Percentiles rank a stretch among this genome's conserved stretches.
Conservation (phyloP, 2,329 filamentous ascomycete species). For the Pseudocercospora fuligena region DNA sequence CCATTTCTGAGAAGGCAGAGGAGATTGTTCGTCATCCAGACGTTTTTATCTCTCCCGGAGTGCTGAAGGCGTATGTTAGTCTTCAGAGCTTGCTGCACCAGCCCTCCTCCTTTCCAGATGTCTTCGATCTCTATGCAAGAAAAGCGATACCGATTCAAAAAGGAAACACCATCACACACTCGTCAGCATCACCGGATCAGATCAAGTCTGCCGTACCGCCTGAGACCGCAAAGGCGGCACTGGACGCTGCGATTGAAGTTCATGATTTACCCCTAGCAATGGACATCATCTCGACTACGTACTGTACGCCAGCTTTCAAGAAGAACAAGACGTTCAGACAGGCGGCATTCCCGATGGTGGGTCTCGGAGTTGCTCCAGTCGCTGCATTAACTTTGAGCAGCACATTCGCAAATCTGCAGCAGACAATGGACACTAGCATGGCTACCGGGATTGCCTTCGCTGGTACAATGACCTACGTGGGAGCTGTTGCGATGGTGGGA, state of each 20-base stretch:
- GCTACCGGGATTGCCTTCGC: slow-evolving; percentile 80
- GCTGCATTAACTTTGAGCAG: slow-evolving; percentile 73
- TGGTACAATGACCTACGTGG: slow-evolving; percentile 81
- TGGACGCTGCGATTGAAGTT: slow-evolving; percentile 78
- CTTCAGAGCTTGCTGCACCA: slow-evolving; percentile 75
- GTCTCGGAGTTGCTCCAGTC: slow-evolving; percentile 63
- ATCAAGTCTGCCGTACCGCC: slow-evolving; percentile 70
- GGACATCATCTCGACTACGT: slow-evolving; percentile 72
- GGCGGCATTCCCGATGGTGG: slow-evolving; percentile 63
- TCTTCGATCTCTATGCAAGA: slow-evolving; percentile 80
- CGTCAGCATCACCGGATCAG: slow-evolving; percentile 66
- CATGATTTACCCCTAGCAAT: slow-evolving; percentile 80
- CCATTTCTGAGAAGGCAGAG: slow-evolving; percentile 64
- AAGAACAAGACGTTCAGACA: slow-evolving; percentile 70
- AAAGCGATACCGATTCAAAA: slow-evolving; percentile 71
- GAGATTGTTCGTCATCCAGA: slow-evolving; percentile 72
- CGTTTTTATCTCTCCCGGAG: slow-evolving; percentile 76
- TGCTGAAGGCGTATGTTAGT: slow-evolving; percentile 75
- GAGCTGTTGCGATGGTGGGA: slow-evolving; percentile 79
- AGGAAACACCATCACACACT: slow-evolving; percentile 58
- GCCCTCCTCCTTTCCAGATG: slow-evolving; percentile 76
- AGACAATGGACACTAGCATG: slow-evolving; percentile 74
- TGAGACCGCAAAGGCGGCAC: slow-evolving; percentile 71
- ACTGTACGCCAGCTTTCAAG: slow-evolving; percentile 68
- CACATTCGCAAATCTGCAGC: slow-evolving; percentile 69